Percentiles rank a stretch among this genome's conserved stretches.
These are phyloP conservation scores for Plasmodium vinckei DNA, from an alignment of 169 alveolate genomes.

Conservation along the genomic window DNA sequence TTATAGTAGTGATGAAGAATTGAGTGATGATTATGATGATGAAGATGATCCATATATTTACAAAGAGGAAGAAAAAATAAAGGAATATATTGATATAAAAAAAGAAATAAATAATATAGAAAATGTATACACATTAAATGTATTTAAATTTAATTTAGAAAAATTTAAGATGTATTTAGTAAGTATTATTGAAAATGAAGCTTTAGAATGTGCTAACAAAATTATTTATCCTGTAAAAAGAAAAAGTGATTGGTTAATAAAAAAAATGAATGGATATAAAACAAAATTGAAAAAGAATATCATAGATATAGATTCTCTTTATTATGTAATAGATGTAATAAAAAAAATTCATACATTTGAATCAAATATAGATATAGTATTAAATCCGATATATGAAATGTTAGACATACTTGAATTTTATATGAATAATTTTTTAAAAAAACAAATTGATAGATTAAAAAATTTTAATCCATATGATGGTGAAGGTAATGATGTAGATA, in stretches of 20 bases:
- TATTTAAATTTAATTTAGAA: conserved; percentile 70
- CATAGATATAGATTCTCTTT: conserved; percentile 54
- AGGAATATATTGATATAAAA: conserved; percentile 43
- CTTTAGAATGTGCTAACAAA: conserved; percentile 70
- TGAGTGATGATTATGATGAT: neutral
- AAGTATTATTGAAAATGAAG: conserved; percentile 59
- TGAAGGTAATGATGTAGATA: conserved; percentile 17
- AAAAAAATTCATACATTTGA: conserved; percentile 66
- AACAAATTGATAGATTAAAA: conserved; percentile 47
- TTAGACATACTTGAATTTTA: conserved; percentile 66
- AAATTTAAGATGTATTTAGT: conserved; percentile 68
- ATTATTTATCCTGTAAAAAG: conserved; percentile 57
- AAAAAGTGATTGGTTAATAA: conserved; percentile 64
- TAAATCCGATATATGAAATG: conserved; percentile 66
- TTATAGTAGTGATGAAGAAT: conserved; percentile 7
- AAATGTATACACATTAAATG: conserved; percentile 34
- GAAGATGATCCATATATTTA: conserved; percentile 20
- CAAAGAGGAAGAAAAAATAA: conserved; percentile 73
- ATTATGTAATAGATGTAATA: conserved; percentile 70
- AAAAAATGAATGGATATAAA: conserved; percentile 50
- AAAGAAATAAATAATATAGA: conserved; percentile 71
- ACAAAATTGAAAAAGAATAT: conserved; percentile 54
- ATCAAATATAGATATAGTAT: conserved; percentile 65
- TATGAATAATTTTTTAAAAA: conserved; percentile 64
- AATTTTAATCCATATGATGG: conserved; percentile 46